A percentile compares a stretch with the other conserved stretches of the same genome.
These are phyloP conservation scores for Neurospora sublineolata DNA, from an alignment of 495 filamentous ascomycete genomes.

Conservation along the genomic window DNA sequence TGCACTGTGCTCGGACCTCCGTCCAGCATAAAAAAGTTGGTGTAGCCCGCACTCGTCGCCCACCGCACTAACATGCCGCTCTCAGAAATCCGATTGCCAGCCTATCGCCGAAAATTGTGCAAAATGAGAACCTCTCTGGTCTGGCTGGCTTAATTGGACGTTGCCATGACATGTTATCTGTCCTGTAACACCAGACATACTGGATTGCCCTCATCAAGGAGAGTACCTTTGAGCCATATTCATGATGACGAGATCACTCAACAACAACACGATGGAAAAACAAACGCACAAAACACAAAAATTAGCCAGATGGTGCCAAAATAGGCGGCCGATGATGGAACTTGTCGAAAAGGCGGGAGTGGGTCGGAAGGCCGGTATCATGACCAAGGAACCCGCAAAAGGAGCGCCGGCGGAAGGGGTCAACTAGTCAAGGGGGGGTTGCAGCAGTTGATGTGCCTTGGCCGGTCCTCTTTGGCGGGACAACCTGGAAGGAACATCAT, in stretches of 20 bases:
- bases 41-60: not conserved
- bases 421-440: not conserved
- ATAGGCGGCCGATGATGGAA: not conserved
- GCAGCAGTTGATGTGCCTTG: not conserved
- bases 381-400: not conserved
- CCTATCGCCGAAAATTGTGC: not conserved
- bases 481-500: not conserved
- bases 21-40: not conserved
- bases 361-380: not conserved
- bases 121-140: not conserved
- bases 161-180: not conserved
- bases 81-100: not conserved
- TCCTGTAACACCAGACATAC: not conserved
- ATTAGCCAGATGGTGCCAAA: not conserved
- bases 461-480: not conserved
- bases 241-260: not conserved
- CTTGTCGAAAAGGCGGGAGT: not conserved
- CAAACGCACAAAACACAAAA: not conserved
- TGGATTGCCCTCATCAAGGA: not conserved
- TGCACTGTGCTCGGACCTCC: not conserved
- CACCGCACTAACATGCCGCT: not conserved
- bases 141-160: not conserved
- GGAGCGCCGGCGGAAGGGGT: not conserved
- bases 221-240: not conserved
- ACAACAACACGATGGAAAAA: not conserved